Evolutionary conservation across 257 asterid species (phyloP), one percentile per base, ranked within the genome.

Genomic region (Lycium ferocissimum): DNA sequence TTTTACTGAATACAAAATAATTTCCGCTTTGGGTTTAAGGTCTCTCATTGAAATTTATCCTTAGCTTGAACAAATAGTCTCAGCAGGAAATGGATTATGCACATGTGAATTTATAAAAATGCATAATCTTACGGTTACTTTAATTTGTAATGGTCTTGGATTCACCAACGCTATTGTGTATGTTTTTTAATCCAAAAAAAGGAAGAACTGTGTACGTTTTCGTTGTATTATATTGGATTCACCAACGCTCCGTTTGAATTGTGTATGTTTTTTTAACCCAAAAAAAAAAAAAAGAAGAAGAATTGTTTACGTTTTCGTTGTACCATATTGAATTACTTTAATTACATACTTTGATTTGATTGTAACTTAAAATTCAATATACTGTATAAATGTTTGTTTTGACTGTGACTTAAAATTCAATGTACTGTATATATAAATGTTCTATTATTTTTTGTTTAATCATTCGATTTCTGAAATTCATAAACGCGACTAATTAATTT

Each of bases 1-100:
- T 66, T 75, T 47, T 47, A 75, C 18, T n/a, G 81, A 75, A n/a
- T 75, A 45, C 59, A 75, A 75, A 43, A 51, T 75, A 38, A 22
- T 22, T 66, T 5, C 73, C 1, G 47, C 47, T 66, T 45, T 66
- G 35, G 33, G 73, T 66, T 66, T 66, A 66, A 66, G 43, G 10
- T 66, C n/a, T 33, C 45, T 66, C 11, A 66, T 33, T 66, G 47
- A 66, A 66, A 66, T 26, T 26, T 26, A 26, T 26, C 33, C 33
- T 26, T 26, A 26, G 33, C 33, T 26, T 26, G 33, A 26, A 26
- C 33, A 26, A 26, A 1, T 0, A 26, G 33, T 26, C 33, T 26
- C 33, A 26, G 33, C 33, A 26, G 33, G 33, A 26, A 26, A 26
- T 53, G 17, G 1, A 26, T 26, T 26, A 26, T 26, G 33, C 33